Evolutionary conservation across 352 stramenopile genomes (phyloP).

Genomic region (Phytophthora brassicae): DNA sequence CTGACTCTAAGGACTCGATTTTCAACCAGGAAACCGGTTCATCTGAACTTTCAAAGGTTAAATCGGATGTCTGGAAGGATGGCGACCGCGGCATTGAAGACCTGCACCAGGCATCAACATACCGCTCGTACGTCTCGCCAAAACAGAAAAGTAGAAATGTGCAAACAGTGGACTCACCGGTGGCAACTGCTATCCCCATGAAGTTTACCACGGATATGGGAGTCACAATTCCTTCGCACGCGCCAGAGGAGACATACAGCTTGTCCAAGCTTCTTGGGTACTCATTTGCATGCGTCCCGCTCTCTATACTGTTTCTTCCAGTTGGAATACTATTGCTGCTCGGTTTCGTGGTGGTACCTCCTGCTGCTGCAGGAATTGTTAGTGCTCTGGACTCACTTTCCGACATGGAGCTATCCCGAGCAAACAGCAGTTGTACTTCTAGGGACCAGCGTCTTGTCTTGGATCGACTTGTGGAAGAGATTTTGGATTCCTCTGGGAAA

Average conservation of each 20-base stretch:
- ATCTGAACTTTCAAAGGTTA: slow-evolving; percentile 32
- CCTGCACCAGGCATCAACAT: slow-evolving; percentile 36
- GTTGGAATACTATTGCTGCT: slow-evolving; percentile 59
- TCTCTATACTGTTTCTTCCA: slow-evolving; percentile 61
- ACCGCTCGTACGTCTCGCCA: slow-evolving; percentile 57
- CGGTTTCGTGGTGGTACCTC: slow-evolving; percentile 59
- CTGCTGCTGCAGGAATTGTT: slow-evolving; percentile 51
- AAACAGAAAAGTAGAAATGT: slow-evolving; percentile 47
- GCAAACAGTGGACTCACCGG: slow-evolving; percentile 26
- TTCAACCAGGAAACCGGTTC: slow-evolving; percentile 42
- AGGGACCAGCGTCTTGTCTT: slow-evolving; percentile 60
- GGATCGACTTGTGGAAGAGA: slow-evolving; percentile 50
- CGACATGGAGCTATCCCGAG: slow-evolving; percentile 74
- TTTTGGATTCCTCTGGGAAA: slow-evolving; percentile 29
- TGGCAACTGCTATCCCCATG: slow-evolving; percentile 22
- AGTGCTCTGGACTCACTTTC: slow-evolving; percentile 63
- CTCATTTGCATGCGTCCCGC: slow-evolving; percentile 53
- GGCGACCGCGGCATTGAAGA: slow-evolving; percentile 26
- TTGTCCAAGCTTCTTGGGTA: slow-evolving; percentile 66
- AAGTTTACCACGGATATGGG: slow-evolving; percentile 21
- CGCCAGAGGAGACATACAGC: slow-evolving; percentile 43
- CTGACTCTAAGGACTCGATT: slow-evolving; percentile 58
- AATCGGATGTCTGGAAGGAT: slow-evolving; percentile 42
- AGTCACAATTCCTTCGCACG: slow-evolving; percentile 11
- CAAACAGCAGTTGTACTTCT: slow-evolving; percentile 63